Conservation (phyloP, 1,139 yeast genomes). For the Yamadazyma jaroonii region DNA sequence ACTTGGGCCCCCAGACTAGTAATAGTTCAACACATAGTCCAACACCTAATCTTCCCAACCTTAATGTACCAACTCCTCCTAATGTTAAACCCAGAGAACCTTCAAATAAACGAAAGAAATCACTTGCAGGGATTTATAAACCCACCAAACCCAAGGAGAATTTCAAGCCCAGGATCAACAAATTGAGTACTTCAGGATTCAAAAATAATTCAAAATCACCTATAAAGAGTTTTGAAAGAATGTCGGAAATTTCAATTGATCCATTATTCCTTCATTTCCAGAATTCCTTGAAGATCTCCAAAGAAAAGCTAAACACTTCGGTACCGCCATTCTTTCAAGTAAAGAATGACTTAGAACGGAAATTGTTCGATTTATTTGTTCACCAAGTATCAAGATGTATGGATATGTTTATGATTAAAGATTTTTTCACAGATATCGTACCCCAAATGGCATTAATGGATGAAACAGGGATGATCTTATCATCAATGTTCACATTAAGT, state of each 20-base stretch:
- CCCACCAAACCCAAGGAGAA: constrained; percentile 38
- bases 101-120: neutral
- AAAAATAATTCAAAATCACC: neutral
- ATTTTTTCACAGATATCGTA: constrained; percentile 28
- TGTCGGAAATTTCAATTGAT: constrained; percentile 20
- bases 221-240: constrained; percentile 1
- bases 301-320: neutral
- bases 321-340: constrained; percentile 13
- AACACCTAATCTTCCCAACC: no score
- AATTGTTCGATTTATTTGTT: constrained; percentile 33
- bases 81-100: no score
- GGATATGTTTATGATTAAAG: constrained; percentile 32
- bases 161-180: constrained; percentile 35
- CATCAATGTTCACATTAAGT: constrained; percentile 35
- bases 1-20: no score
- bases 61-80: neutral
- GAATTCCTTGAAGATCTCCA: constrained; percentile 9
- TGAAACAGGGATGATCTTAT: constrained; percentile 35
- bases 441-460: constrained; percentile 37
- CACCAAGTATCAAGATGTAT: constrained; percentile 26
- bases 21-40: neutral
- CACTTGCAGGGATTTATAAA: constrained; percentile 18
- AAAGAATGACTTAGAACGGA: constrained; percentile 25
- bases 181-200: constrained; percentile 17
- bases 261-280: constrained; percentile 26